A percentile compares a stretch with the other conserved stretches of the same genome.
These are phyloP conservation scores for Pilasporangium apinafurcum DNA, from an alignment of 352 stramenopile genomes.

Conservation along the genomic window DNA sequence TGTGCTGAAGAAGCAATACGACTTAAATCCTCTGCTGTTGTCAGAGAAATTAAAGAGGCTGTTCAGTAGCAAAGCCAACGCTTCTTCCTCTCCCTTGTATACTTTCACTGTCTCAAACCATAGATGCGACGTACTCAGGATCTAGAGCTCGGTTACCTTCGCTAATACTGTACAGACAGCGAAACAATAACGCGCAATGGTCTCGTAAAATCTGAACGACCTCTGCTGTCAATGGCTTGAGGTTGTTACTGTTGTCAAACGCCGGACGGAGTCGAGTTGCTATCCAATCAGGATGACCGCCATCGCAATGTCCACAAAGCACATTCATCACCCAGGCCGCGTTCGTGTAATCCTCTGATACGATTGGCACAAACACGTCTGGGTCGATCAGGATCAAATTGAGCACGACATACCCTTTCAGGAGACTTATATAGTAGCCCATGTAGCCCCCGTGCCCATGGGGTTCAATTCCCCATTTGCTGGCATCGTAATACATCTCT, in stretches of 20 bases:
- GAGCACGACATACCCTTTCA: slow-evolving; percentile 8
- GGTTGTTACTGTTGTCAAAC: slow-evolving; percentile 1
- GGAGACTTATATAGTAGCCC: slow-evolving; percentile 3
- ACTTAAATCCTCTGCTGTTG: no score
- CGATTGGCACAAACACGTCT: neutral
- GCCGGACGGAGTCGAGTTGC: neutral
- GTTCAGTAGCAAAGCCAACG: no score
- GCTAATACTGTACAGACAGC: slow-evolving; percentile 7
- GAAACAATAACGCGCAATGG: slow-evolving; percentile 9
- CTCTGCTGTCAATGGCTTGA: slow-evolving; percentile 6
- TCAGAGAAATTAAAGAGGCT: no score
- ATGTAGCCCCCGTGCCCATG: neutral
- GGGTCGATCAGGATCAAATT: slow-evolving; percentile 8
- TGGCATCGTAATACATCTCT: no score
- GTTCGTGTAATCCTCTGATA: neutral
- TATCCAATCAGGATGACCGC: neutral
- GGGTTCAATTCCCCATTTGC: no score
- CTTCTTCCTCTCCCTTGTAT: no score
- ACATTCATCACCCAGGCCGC: neutral
- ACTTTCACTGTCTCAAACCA: no score
- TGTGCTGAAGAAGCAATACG: no score
- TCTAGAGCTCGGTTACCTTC: no score
- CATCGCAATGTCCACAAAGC: neutral
- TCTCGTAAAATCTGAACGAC: slow-evolving; percentile 5
- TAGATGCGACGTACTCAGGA: no score